Percentiles rank a stretch among this genome's conserved stretches.
Evolutionary conservation across 192 early-diverging fungal species (phyloP).

Genomic region (Podila epigama): DNA sequence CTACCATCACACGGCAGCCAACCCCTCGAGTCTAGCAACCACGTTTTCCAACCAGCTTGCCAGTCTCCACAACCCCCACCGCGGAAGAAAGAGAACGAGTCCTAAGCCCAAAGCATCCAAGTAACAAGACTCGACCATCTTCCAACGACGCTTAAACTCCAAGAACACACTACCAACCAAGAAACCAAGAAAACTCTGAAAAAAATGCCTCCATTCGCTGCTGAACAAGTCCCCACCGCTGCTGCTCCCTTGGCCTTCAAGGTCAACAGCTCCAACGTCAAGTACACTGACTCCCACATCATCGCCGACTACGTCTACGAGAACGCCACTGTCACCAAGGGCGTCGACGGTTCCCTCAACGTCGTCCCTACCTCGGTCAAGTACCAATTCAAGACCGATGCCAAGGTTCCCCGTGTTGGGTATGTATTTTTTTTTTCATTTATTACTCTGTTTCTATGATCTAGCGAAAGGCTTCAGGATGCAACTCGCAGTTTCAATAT

Average conservation of each 20-base stretch:
- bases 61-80: constrained; percentile 83
- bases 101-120: constrained; percentile 71
- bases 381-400: constrained; percentile 91
- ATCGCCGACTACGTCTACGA: constrained; percentile 88
- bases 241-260: constrained; percentile 72
- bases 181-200: constrained; percentile 8
- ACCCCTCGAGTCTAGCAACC: constrained; percentile 51
- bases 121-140: constrained; percentile 40
- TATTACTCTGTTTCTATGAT: neutral
- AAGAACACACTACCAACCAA: neutral
- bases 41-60: constrained; percentile 83
- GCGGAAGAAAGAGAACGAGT: constrained; percentile 73
- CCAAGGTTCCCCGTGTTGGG: constrained; percentile 83
- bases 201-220: constrained; percentile 49
- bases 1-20: constrained; percentile 48
- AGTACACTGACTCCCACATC: constrained; percentile 83
- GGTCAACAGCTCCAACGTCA: constrained; percentile 90
- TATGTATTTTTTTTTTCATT: constrained; percentile 51
- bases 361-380: constrained; percentile 86
- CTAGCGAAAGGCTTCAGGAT: no score
- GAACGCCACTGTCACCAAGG: constrained; percentile 82
- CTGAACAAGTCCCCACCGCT: constrained; percentile 44
- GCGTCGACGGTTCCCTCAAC: constrained; percentile 69
- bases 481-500: no score
- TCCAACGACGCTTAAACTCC: constrained; percentile 37